phyloP scores from a whole-genome alignment of 2,329 filamentous ascomycete species.

The Ascochyta clinopodiicola region DNA sequence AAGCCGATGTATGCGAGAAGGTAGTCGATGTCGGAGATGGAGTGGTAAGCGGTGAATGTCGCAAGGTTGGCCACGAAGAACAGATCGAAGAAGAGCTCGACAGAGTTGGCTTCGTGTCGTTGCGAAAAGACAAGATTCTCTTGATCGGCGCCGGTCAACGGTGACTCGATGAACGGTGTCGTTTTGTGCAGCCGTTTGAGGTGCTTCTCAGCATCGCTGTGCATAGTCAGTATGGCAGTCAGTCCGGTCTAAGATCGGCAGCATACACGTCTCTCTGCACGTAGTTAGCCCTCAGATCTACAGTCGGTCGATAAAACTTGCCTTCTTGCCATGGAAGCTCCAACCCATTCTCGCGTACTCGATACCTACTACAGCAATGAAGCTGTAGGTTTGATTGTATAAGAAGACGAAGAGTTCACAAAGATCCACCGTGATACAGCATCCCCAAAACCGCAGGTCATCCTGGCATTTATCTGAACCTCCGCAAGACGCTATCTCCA shows the following conservation, averaged over 20 bases:
- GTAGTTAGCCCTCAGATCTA: slow-evolving; percentile 9
- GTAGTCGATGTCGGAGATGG: slow-evolving; percentile 43
- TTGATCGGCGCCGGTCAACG: slow-evolving; percentile 45
- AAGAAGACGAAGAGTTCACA: background rate
- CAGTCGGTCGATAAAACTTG: background rate
- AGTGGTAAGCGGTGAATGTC: slow-evolving; percentile 50
- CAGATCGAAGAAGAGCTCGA: slow-evolving; percentile 48
- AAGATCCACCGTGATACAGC: background rate
- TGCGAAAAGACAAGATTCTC: slow-evolving; percentile 47
- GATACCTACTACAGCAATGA: background rate
- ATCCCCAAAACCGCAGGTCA: background rate
- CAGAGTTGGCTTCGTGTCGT: slow-evolving; percentile 48
- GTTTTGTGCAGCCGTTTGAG: slow-evolving; percentile 44
- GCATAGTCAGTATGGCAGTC: slow-evolving; percentile 14
- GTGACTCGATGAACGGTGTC: slow-evolving; percentile 44
- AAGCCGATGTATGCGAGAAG: slow-evolving; percentile 48
- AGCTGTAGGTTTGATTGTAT: background rate
- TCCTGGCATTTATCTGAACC: slow-evolving; percentile 7
- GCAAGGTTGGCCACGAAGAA: slow-evolving; percentile 47
- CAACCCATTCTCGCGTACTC: slow-evolving; percentile 36
- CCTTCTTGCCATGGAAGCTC: slow-evolving; percentile 41
- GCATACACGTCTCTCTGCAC: slow-evolving; percentile 36
- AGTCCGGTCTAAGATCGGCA: background rate
- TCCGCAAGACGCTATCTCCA: slow-evolving; percentile 2
- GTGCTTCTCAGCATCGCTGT: slow-evolving; percentile 46